These are phyloP conservation scores for Yarrowia sp. DNA, from an alignment of 805 yeast genomes.

Conservation along the genomic window DNA sequence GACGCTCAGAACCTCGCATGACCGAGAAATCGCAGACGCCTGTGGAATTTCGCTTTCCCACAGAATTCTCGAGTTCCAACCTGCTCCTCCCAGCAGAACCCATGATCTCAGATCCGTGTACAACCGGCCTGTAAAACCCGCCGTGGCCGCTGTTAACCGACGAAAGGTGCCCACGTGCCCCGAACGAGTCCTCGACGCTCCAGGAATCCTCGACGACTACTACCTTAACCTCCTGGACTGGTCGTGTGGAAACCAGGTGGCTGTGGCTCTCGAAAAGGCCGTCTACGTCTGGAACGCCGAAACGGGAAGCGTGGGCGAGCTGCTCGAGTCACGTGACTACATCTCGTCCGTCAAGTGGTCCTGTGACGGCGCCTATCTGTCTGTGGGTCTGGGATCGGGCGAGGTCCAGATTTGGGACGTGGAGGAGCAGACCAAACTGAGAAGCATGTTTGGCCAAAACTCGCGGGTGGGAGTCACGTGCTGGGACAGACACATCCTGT, in stretches of 20 bases:
- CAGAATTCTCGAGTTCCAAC: constrained; percentile 84
- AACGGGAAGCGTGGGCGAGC: constrained; percentile 74
- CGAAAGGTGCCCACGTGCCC: constrained; percentile 85
- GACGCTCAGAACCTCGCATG: constrained; percentile 8
- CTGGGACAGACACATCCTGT: constrained; percentile 82
- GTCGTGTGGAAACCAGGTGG: constrained; percentile 82
- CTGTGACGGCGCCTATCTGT: constrained; percentile 83
- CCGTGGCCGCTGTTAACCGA: constrained; percentile 48
- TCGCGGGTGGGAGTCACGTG: constrained; percentile 82
- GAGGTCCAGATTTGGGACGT: constrained; percentile 92
- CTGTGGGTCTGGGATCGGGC: constrained; percentile 86
- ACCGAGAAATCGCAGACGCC: constrained; percentile 73
- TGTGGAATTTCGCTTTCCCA: constrained; percentile 87
- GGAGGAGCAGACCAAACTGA: constrained; percentile 70
- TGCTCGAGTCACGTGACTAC: constrained; percentile 57
- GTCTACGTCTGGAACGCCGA: constrained; percentile 94
- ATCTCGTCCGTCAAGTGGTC: constrained; percentile 88
- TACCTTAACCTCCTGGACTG: constrained; percentile 86
- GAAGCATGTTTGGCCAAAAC: constrained; percentile 78
- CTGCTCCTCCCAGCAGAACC: constrained; percentile 61
- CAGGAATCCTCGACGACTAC: constrained; percentile 91
- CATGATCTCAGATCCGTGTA: constrained; percentile 50
- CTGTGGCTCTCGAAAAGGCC: constrained; percentile 83
- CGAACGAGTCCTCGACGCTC: constrained; percentile 93
- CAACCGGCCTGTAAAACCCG: constrained; percentile 49